These are phyloP conservation scores for Porcisia deanei DNA, from an alignment of 208 protist genomes.

Conservation along the genomic window DNA sequence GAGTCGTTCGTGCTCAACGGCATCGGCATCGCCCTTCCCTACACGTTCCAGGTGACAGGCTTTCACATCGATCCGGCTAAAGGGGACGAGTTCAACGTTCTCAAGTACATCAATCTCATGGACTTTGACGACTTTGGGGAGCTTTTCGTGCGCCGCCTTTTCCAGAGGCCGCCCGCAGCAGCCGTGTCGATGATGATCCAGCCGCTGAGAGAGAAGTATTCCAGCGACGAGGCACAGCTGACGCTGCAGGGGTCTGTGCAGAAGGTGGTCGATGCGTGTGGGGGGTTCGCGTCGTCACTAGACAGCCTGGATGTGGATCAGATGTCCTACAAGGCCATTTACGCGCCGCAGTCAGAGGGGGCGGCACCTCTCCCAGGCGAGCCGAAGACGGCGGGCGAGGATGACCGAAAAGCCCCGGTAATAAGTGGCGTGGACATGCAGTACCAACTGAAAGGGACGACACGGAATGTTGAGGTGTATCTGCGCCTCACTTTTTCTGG, in stretches of 20 bases:
- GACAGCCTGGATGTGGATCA: constrained; percentile 25
- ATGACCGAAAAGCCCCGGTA: constrained; percentile 1
- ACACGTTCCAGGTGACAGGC: constrained; percentile 68
- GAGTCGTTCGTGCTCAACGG: constrained; percentile 25
- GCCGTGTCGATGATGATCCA: constrained; percentile 72
- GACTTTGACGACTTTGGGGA: constrained; percentile 81
- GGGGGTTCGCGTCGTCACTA: constrained; percentile 36
- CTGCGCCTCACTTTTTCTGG: constrained; percentile 64
- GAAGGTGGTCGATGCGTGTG: constrained; percentile 39
- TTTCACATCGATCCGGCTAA: constrained; percentile 66
- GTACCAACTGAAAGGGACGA: constrained; percentile 53
- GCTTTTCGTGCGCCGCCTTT: constrained; percentile 66
- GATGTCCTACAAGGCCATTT: constrained; percentile 27
- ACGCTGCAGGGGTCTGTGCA: constrained; percentile 55
- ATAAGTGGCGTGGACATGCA: constrained; percentile 60
- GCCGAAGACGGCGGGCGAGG: constrained; percentile 8
- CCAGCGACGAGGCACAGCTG: constrained; percentile 11
- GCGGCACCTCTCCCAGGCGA: constrained; percentile 6
- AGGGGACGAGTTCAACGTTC: constrained; percentile 54
- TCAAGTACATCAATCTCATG: constrained; percentile 56
- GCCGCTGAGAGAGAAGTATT: constrained; percentile 55
- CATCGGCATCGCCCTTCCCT: constrained; percentile 27
- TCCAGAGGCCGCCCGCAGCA: constrained; percentile 40
- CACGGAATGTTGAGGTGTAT: constrained; percentile 56
- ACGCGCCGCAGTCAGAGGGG: neutral